Evolutionary conservation across 75 land plant genomes (phyloP), one percentile per base, ranked within the genome.

Genomic region (Sequoia sempervirens): DNA sequence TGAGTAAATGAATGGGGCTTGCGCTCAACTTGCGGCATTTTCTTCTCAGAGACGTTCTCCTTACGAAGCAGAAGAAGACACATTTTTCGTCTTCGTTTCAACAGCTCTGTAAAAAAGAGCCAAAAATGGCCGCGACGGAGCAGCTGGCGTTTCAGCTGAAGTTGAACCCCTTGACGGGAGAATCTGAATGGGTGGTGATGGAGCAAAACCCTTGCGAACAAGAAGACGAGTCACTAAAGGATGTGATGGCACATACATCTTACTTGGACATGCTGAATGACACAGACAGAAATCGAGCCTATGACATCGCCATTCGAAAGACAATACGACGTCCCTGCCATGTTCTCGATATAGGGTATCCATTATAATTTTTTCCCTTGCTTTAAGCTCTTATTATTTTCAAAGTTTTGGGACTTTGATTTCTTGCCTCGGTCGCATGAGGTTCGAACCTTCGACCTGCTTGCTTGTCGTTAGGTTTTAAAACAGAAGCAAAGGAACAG

Each of bases 251-350:
- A 11, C 73, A 87, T 58, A 93, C 97, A 14, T 90, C 94, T 46
- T 96, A 96, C 85, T 86, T 96, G 54, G 99, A 96, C 89, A 96
- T 96, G 99, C 92, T 96, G 69, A 96, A 96, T 78, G 99, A 96
- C 72, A 75, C 83, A 66, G 40, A 52, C 40, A 82, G 99, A 75
- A 96, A 96, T 82, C 75, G 75, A 47, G 94, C 94, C 15, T 96
- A 83, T 79, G 87, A 90, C 66, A 58, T 43, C 17, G 94, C 99
- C 82, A 96, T 96, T 75, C 81, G 87, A 20, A 93, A 92, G 81
- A 87, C 87, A 15, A 61, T 95, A 36, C 84, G 78, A 23, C 37
- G 81, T 13, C 87, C 92, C 47, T 93, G 90, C 84, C 94, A 88
- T 85, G 97, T 95, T 73, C 95, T 96, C 45, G 96, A 96, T 75